Conservation (phyloP, 768 basidiomycete genomes). For the Agrocybe chaxingu region DNA sequence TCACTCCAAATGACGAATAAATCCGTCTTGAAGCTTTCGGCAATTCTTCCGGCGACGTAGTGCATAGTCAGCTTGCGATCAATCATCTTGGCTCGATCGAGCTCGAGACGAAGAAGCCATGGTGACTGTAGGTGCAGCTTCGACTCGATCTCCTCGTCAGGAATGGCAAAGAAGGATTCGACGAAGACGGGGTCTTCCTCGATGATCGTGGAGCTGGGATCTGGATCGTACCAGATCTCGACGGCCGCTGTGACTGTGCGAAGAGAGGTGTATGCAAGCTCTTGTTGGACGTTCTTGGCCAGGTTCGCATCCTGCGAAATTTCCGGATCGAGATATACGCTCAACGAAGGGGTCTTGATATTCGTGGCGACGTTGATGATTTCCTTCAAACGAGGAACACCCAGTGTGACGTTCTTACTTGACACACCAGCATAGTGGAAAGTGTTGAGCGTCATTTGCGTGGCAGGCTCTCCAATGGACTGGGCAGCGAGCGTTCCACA, state of each 20-base stretch:
- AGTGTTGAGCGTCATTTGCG: slow-evolving; percentile 99
- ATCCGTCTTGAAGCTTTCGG: slow-evolving; percentile 92
- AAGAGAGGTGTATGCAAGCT: slow-evolving; percentile 90
- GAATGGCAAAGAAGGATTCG: slow-evolving; percentile 98
- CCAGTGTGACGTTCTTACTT: slow-evolving; percentile 99
- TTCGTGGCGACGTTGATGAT: slow-evolving; percentile 99
- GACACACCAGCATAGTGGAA: slow-evolving; percentile 99
- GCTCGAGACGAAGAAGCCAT: slow-evolving; percentile 94
- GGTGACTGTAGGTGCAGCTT: slow-evolving; percentile 92
- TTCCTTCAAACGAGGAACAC: slow-evolving; percentile 98
- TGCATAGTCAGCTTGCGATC: slow-evolving; percentile 95
- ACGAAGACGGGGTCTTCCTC: slow-evolving; percentile 96
- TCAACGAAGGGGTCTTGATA: slow-evolving; percentile 97
- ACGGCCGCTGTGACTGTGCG: slow-evolving; percentile 93
- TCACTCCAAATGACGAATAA: slow-evolving; percentile 98
- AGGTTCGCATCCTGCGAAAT: slow-evolving; percentile 54
- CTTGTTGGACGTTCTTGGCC: slow-evolving; percentile 90
- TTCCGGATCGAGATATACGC: slow-evolving; percentile 79
- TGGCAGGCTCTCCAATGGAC: slow-evolving; percentile 98
- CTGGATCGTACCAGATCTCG: slow-evolving; percentile 98
- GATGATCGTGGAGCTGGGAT: slow-evolving; percentile 88
- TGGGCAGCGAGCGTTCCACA: slow-evolving; percentile 97
- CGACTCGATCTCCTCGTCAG: slow-evolving; percentile 91
- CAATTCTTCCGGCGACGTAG: slow-evolving; percentile 90
- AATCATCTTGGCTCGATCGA: slow-evolving; percentile 97